Conservation (phyloP, 139 green algal genomes). For the Asterochloris sp. region DNA sequence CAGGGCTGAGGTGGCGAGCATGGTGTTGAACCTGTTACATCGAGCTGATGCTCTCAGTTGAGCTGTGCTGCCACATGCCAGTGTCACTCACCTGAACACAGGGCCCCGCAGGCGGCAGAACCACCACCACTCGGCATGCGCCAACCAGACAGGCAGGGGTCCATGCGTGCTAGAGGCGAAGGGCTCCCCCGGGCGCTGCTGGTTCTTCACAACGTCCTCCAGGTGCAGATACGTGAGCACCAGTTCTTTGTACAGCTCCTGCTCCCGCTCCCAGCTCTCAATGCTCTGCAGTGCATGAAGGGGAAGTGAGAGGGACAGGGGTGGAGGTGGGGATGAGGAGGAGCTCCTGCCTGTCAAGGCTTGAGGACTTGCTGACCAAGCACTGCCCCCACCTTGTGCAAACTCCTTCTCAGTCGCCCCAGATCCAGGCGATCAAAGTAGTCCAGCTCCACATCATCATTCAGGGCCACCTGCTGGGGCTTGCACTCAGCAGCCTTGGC, state of each 20-base stretch:
- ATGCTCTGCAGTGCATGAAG: slow-evolving; percentile 20
- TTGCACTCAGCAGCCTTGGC: neutral
- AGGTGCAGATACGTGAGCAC: slow-evolving; percentile 32
- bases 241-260: slow-evolving; percentile 38
- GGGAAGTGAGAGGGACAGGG: neutral
- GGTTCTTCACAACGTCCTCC: slow-evolving; percentile 31
- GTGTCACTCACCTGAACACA: slow-evolving; percentile 21
- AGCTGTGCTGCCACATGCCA: no score
- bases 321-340: no score
- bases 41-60: no score
- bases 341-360: no score
- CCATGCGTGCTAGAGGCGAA: slow-evolving; percentile 23
- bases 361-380: no score
- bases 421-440: slow-evolving; percentile 42
- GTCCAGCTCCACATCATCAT: slow-evolving; percentile 40
- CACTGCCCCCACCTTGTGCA: slow-evolving; percentile 20
- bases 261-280: slow-evolving; percentile 42
- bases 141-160: neutral
- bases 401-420: slow-evolving; percentile 32
- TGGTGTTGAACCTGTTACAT: no score
- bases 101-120: slow-evolving; percentile 25
- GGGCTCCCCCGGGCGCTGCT: neutral
- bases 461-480: neutral
- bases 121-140: slow-evolving; percentile 40
- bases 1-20: no score